Conservation (phyloP, 495 filamentous ascomycete species). For the Aspergillus sclerotiicarbonarius region DNA sequence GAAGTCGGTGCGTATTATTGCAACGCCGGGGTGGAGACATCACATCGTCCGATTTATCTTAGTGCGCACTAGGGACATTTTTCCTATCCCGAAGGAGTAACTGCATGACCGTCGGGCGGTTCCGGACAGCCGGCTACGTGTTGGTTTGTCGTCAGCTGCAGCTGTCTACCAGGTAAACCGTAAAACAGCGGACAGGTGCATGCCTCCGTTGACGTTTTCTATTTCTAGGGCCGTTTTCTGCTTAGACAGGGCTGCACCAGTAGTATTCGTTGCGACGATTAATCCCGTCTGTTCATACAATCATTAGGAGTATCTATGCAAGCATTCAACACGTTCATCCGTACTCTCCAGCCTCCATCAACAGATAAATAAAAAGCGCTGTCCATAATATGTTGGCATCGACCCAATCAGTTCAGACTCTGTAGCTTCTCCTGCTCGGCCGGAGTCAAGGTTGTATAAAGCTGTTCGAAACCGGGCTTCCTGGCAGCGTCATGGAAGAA, state of each 20-base stretch:
- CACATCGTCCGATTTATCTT: too few species aligned
- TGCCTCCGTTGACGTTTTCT: too few species aligned
- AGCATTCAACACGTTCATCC: not conserved
- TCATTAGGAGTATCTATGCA: not conserved
- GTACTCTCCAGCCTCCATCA: not conserved
- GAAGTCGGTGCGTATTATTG: too few species aligned
- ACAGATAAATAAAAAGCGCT: constrained; percentile 5
- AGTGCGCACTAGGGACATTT: too few species aligned
- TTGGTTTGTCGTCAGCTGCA: too few species aligned
- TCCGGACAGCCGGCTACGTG: too few species aligned
- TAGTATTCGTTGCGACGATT: not conserved
- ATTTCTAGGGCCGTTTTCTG: too few species aligned
- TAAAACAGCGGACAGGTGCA: too few species aligned
- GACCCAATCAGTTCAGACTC: constrained; percentile 27
- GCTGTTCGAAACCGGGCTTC: constrained; percentile 69
- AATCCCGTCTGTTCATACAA: not conserved
- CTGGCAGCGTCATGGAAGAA: constrained; percentile 78
- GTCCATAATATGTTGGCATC: not conserved
- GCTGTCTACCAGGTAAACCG: too few species aligned
- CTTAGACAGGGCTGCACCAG: not conserved
- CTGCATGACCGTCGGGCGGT: too few species aligned
- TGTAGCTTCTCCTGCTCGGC: constrained; percentile 74
- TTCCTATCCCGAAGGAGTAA: too few species aligned
- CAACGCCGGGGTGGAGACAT: too few species aligned
- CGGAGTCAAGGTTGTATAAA: constrained; percentile 66